Percentiles rank a stretch among this genome's conserved stretches.
Evolutionary conservation across 805 yeast species (phyloP).

Genomic region (Ogataea corticis): DNA sequence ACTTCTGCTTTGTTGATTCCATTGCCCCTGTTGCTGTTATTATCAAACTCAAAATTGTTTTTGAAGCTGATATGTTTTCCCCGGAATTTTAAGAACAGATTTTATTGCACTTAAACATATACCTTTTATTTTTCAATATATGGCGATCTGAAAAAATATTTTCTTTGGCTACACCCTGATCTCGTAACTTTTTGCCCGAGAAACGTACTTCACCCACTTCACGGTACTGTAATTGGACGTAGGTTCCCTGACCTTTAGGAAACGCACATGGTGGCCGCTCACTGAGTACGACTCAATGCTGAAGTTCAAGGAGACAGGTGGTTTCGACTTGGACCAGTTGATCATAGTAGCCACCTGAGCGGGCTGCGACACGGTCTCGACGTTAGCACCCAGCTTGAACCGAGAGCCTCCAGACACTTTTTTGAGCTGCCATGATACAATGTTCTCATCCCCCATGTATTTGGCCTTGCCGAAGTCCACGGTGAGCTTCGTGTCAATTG

Average conservation of each 20-base stretch:
- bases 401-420: constrained; percentile 70
- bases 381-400: constrained; percentile 49
- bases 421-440: constrained; percentile 67
- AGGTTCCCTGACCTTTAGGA: constrained; percentile 62
- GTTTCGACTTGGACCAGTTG: constrained; percentile 68
- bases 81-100: too few relatives aligned
- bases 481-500: constrained; percentile 47
- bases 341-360: constrained; percentile 22
- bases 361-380: constrained; percentile 40
- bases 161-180: constrained; percentile 53
- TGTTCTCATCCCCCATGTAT: constrained; percentile 63
- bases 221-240: constrained; percentile 60
- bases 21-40: too few relatives aligned
- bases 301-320: constrained; percentile 75
- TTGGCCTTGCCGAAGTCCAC: constrained; percentile 64
- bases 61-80: too few relatives aligned
- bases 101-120: too few relatives aligned
- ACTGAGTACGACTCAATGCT: constrained; percentile 71
- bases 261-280: constrained; percentile 74
- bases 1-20: too few relatives aligned
- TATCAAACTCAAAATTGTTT: too few relatives aligned
- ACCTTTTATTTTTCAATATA: too few relatives aligned
- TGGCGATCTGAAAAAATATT: not conserved
- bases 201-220: constrained; percentile 83
- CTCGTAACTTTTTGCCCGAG: constrained; percentile 80